A percentile compares a stretch with the other conserved stretches of the same genome.
Evolutionary conservation across 768 basidiomycete species (phyloP).

Genomic region (Leccinum sublutescens): DNA sequence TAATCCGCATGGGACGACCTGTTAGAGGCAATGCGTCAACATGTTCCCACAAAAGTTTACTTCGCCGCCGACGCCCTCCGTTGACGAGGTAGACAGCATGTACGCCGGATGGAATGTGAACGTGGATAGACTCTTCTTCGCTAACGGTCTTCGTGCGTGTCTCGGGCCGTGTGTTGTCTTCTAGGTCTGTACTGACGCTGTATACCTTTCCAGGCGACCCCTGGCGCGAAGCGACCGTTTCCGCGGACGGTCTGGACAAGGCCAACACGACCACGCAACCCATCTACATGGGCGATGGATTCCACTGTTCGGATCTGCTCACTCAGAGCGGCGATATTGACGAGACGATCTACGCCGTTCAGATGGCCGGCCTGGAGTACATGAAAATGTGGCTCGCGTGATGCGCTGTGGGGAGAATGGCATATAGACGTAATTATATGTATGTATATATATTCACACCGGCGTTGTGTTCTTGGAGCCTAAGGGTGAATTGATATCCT

Average conservation of each 20-base stretch:
- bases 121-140: neutral
- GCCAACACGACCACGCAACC: neutral
- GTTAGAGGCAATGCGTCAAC: neutral
- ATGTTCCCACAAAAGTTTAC: neutral
- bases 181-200: neutral
- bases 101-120: neutral
- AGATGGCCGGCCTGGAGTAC: neutral
- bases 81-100: neutral
- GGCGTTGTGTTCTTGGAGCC: neutral
- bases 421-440: neutral
- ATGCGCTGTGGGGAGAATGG: neutral
- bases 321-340: neutral
- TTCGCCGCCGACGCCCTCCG: neutral
- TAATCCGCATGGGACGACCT: neutral
- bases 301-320: neutral
- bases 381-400: neutral
- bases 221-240: slow-evolving; percentile 69
- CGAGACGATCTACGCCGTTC: neutral
- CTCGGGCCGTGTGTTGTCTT: neutral
- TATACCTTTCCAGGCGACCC: slow-evolving; percentile 55
- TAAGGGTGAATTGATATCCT: neutral
- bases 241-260: slow-evolving; percentile 48
- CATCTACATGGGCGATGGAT: neutral
- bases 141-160: neutral
- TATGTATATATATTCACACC: neutral